phyloP scores from a whole-genome alignment of 345 rosid genomes.

The Aurinia saxatilis region DNA sequence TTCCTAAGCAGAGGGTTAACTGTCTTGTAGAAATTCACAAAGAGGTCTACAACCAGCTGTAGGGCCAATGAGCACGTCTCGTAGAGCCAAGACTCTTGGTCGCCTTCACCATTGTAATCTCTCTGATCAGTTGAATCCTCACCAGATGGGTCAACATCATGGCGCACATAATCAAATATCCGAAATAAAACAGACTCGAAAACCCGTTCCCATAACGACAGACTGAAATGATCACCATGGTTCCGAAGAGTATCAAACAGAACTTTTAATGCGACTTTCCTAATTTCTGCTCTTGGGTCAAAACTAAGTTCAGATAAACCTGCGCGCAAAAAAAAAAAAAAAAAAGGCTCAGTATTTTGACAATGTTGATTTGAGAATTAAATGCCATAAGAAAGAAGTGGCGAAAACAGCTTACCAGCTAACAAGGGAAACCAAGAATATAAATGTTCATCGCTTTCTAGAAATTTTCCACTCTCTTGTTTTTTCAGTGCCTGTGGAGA shows the following conservation, averaged over 20 bases:
- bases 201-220: slow-evolving; percentile 76
- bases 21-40: slow-evolving; percentile 79
- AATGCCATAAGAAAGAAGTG: background rate
- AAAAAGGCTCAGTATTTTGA: background rate
- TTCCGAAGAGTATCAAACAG: slow-evolving; percentile 81
- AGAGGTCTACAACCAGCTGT: slow-evolving; percentile 87
- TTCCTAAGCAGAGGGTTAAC: slow-evolving; percentile 77
- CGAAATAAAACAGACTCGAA: slow-evolving; percentile 87
- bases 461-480: slow-evolving; percentile 50
- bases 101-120: slow-evolving; percentile 48
- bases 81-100: slow-evolving; percentile 91
- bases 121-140: slow-evolving; percentile 51
- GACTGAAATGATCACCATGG: slow-evolving; percentile 83
- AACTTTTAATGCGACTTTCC: slow-evolving; percentile 83
- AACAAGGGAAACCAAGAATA: slow-evolving; percentile 90
- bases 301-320: slow-evolving; percentile 95
- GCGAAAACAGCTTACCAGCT: slow-evolving; percentile 50
- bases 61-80: slow-evolving; percentile 94
- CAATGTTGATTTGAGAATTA: background rate
- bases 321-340: slow-evolving; percentile 18
- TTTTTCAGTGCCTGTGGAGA: slow-evolving; percentile 40
- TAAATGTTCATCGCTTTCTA: slow-evolving; percentile 72
- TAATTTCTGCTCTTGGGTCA: slow-evolving; percentile 85
- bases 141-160: slow-evolving; percentile 70
- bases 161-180: slow-evolving; percentile 85